These are phyloP conservation scores for Lentinula raphanica DNA, from an alignment of 768 basidiomycete genomes.

Conservation along the genomic window DNA sequence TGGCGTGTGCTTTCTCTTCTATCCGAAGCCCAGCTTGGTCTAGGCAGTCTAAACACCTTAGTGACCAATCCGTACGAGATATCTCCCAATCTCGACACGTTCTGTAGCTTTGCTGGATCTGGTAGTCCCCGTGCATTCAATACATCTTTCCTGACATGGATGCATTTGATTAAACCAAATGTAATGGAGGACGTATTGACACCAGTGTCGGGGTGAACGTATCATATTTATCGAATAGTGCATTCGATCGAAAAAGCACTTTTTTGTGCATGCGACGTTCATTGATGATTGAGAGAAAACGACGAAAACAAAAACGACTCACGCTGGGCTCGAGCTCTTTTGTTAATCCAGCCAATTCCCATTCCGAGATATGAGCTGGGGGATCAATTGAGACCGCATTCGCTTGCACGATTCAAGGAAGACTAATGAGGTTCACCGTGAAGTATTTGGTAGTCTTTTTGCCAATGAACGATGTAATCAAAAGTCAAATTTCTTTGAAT, in stretches of 20 bases:
- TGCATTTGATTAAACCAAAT: constrained; percentile 48
- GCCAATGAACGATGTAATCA: neutral
- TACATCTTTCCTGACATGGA: constrained; percentile 55
- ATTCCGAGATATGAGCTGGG: constrained; percentile 49
- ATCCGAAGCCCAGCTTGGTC: constrained; percentile 43
- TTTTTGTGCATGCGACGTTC: constrained; percentile 54
- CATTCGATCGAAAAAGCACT: constrained; percentile 64
- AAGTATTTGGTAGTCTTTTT: constrained; percentile 54
- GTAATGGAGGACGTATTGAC: constrained; percentile 36
- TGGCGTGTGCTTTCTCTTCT: too few species aligned
- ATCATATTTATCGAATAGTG: constrained; percentile 38
- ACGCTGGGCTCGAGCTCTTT: constrained; percentile 52
- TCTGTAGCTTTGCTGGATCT: constrained; percentile 43
- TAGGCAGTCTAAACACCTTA: constrained; percentile 54
- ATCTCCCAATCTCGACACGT: constrained; percentile 50
- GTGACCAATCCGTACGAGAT: constrained; percentile 37
- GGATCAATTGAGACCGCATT: constrained; percentile 49
- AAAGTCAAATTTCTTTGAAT: neutral
- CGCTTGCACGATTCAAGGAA: constrained; percentile 57
- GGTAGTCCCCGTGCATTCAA: constrained; percentile 35
- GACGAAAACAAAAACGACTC: too few species aligned
- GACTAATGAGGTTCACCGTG: constrained; percentile 71
- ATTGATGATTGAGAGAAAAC: too few species aligned
- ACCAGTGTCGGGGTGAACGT: constrained; percentile 31
- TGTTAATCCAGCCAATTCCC: constrained; percentile 58